Percentiles rank a stretch among this genome's conserved stretches.
phyloP scores from a whole-genome alignment of 257 asterid species.

The Handroanthus guayacan region DNA sequence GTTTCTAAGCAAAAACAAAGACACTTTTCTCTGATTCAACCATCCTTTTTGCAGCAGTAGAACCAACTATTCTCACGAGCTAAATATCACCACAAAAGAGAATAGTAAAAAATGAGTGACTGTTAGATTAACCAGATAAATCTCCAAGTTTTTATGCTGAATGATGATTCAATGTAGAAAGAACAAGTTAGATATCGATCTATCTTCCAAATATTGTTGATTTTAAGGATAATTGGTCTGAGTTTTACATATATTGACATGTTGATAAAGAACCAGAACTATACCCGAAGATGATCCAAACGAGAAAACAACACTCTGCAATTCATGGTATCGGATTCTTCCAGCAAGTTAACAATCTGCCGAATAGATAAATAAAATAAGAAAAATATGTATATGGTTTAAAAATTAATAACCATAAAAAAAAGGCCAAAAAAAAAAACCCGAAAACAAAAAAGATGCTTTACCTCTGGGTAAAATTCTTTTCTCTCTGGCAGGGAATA shows the following conservation, averaged over 20 bases:
- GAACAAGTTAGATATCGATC: conserved; percentile 13
- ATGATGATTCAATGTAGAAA: neutral
- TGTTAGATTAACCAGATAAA: neutral
- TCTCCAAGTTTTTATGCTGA: too few species aligned
- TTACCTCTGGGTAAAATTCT: conserved; percentile 96
- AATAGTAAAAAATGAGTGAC: neutral
- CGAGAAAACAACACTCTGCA: conserved; percentile 89
- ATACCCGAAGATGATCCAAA: conserved; percentile 86
- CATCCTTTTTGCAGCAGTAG: conserved; percentile 86
- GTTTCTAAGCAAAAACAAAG: conserved; percentile 66
- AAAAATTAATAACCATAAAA: too few species aligned
- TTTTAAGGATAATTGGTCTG: conserved; percentile 1
- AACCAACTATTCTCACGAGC: conserved; percentile 94
- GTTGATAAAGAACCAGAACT: conserved; percentile 28
- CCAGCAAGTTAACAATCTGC: conserved; percentile 90
- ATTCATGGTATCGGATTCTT: conserved; percentile 67
- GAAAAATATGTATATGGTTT: neutral
- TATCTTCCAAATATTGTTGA: neutral
- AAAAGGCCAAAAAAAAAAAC: too few species aligned
- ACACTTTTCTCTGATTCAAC: conserved; percentile 73
- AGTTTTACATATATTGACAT: conserved; percentile 4
- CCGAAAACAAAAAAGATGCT: neutral
- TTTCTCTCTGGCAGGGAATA: conserved; percentile 95
- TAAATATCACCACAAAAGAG: conserved; percentile 35
- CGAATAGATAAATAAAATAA: conserved; percentile 27